Conservation (phyloP, 1,139 yeast species). For the Blastobotrys illinoisensis region DNA sequence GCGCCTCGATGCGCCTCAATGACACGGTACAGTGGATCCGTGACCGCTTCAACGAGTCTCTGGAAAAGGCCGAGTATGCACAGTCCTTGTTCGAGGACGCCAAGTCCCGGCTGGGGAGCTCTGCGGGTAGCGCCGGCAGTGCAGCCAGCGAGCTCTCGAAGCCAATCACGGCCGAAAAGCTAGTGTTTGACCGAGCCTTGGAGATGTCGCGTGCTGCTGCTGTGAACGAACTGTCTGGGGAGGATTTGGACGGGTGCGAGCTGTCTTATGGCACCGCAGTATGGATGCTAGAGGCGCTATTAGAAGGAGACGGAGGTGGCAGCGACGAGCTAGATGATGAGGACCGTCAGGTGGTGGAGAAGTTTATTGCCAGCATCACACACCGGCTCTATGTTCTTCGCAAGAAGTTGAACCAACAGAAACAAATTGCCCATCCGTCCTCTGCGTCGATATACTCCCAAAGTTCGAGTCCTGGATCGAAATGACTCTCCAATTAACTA, state of each 20-base stretch:
- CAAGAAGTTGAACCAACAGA: conserved; percentile 16
- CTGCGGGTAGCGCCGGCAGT: neutral
- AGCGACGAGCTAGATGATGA: conserved; percentile 52
- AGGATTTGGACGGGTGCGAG: conserved; percentile 75
- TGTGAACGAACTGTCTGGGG: conserved; percentile 72
- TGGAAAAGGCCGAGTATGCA: conserved; percentile 82
- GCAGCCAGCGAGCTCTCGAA: neutral
- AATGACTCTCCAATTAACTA: neutral
- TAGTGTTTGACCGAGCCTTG: conserved; percentile 86
- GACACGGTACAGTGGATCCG: conserved; percentile 90
- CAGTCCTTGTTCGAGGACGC: conserved; percentile 36
- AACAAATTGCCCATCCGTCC: neutral
- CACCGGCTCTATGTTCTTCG: conserved; percentile 28
- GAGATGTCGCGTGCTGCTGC: conserved; percentile 93
- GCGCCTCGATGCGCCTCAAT: conserved; percentile 50
- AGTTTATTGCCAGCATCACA: conserved; percentile 38
- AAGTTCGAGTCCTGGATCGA: neutral
- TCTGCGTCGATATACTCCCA: neutral
- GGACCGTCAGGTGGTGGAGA: conserved; percentile 69
- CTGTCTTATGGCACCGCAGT: conserved; percentile 83
- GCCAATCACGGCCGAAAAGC: conserved; percentile 63
- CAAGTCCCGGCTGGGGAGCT: conserved; percentile 11
- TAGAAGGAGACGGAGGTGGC: conserved; percentile 42
- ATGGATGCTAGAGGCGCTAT: conserved; percentile 89
- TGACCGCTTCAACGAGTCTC: conserved; percentile 78